These are phyloP conservation scores for Naganishia cerealis DNA, from an alignment of 1,284 basidiomycete species.

Conservation along the genomic window DNA sequence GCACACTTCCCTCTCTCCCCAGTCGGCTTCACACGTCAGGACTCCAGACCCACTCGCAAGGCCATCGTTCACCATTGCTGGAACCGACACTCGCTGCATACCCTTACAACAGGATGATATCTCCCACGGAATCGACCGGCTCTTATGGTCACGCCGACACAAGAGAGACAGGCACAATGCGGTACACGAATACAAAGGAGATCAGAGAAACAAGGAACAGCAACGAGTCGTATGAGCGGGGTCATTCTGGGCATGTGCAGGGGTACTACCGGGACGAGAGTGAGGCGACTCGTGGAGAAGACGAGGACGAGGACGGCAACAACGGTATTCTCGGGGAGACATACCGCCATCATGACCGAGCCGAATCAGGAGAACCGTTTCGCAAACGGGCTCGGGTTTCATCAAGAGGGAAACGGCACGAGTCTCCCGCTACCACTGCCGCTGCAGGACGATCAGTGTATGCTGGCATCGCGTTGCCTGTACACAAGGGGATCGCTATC, in stretches of 20 bases:
- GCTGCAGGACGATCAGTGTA: not conserved
- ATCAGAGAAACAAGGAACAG: not conserved
- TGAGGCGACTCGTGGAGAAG: not conserved
- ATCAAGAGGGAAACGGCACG: not conserved
- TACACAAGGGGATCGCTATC: slow-evolving; percentile 16
- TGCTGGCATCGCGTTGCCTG: slow-evolving; percentile 10
- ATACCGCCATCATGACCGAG: not conserved
- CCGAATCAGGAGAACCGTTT: not conserved
- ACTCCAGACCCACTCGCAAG: not conserved
- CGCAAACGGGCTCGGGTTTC: slow-evolving; percentile 10
- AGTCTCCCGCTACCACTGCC: not conserved
- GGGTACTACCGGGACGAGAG: slow-evolving; percentile 1
- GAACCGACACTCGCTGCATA: slow-evolving; percentile 25
- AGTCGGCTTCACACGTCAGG: not conserved
- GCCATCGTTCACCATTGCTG: not conserved
- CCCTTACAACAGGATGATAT: slow-evolving; percentile 12
- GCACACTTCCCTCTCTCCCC: not conserved
- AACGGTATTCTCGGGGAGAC: not conserved
- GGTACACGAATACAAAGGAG: not conserved
- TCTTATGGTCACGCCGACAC: not conserved
- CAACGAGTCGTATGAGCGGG: slow-evolving; percentile 20
- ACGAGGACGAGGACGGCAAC: not conserved
- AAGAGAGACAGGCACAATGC: not conserved
- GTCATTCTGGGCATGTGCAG: not conserved
- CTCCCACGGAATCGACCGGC: not conserved